Evolutionary conservation across 2,329 filamentous ascomycete genomes (phyloP), one percentile per base, ranked within the genome.

Genomic region (Coniochaeta sp.): DNA sequence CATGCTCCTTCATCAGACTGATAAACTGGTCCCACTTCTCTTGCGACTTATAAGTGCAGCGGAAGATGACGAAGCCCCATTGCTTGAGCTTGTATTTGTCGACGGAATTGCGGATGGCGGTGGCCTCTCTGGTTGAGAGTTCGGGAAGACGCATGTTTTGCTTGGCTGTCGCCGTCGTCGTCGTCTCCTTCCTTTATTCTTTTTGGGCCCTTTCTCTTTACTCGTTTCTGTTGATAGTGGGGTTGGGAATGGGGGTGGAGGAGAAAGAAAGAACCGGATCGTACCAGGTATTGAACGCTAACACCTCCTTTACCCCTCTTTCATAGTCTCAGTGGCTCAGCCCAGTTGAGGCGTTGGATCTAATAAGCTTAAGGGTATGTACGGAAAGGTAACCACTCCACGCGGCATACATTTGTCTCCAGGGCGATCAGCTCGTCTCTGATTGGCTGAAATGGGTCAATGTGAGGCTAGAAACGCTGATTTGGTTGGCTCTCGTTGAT

Each of bases 1-100:
- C 31, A 28, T 55, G 26, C 26, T 36, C 26, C 31, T 55, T 55
- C 8, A 55, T 36, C 26, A 31, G 52, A 19, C 31, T 19, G 26
- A 55, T 55, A n/a, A 55, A 36, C 52, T 17, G 26, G 52, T 55
- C 26, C 52, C 52, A 55, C 22, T 55, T 55, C 52, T 55, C 52
- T 34, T 55, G 52, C 26, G 31, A 55, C 16, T 36, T 36, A 28
- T 55, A 55, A 9, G 52, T 55, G 31, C 52, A 55, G 26, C 52
- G 52, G 28, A 55, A 55, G 52, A 55, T 55, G 52, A 55, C 52
- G 52, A 55, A 55, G 52, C 52, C 52, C 52, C 52, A 55, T 55
- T 55, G 52, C 52, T 55, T 55, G 52, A 55, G 52, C 26, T 34
- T 55, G 31, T 55, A 33, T 31, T 55, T 55, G 6, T 55, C 52